Evolutionary conservation across 129 eudicot species (phyloP).

Genomic region (Chrysanthemum makinoi): DNA sequence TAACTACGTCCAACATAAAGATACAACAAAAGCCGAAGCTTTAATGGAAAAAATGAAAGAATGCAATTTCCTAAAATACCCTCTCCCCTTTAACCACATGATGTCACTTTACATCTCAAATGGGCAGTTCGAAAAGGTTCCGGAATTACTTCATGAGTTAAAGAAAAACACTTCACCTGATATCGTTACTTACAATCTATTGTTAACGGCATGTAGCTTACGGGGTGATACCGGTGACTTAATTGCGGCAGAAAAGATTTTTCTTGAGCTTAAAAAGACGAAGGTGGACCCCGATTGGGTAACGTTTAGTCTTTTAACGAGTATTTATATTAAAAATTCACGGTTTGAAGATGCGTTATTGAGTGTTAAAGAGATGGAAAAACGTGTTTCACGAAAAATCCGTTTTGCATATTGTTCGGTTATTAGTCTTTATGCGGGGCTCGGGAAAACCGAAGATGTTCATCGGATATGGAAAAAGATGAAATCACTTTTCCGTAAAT

Average conservation of each 20-base stretch:
- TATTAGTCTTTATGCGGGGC: conserved; percentile 58
- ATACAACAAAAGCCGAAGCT: conserved; percentile 65
- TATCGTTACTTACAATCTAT: conserved; percentile 72
- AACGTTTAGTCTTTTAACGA: conserved; percentile 76
- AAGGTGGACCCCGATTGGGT: conserved; percentile 83
- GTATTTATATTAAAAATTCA: conserved; percentile 60
- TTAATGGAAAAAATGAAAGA: conserved; percentile 79
- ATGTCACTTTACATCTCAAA: conserved; percentile 64
- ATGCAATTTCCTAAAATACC: conserved; percentile 57
- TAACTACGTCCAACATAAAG: conserved; percentile 70
- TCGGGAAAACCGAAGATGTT: conserved; percentile 56
- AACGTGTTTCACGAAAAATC: conserved; percentile 39
- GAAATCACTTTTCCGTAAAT: conserved; percentile 61
- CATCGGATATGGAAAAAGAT: conserved; percentile 67
- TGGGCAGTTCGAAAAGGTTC: conserved; percentile 63
- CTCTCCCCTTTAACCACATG: conserved; percentile 89
- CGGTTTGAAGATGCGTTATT: conserved; percentile 57
- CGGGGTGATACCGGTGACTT: conserved; percentile 32
- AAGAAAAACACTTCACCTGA: conserved; percentile 74
- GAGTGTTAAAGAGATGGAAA: conserved; percentile 82
- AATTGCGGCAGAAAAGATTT: conserved; percentile 61
- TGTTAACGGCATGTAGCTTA: conserved; percentile 62
- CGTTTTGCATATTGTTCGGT: conserved; percentile 75
- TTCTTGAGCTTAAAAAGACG: conserved; percentile 57
- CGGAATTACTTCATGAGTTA: conserved; percentile 45